Evolutionary conservation across 1,139 yeast species (phyloP).

Genomic region (Blastobotrys capitulatus): DNA sequence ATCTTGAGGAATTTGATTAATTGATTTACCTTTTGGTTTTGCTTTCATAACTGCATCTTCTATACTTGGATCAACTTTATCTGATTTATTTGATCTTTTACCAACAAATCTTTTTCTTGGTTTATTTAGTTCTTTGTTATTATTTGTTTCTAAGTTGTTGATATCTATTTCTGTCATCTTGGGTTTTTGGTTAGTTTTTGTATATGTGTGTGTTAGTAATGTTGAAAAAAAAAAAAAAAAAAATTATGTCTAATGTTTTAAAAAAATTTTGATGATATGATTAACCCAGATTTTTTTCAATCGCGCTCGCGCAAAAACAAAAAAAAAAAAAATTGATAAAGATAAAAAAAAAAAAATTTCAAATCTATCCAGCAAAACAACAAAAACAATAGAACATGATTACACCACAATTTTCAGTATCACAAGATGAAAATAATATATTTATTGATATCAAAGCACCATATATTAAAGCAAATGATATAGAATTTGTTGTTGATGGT

Average conservation of each 20-base stretch:
- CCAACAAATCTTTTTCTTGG: constrained; percentile 46
- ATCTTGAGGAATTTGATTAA: constrained; percentile 89
- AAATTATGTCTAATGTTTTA: background rate
- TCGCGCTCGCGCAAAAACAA: background rate
- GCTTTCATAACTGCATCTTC: constrained; percentile 28
- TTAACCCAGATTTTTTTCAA: no score
- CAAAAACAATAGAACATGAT: constrained; percentile 51
- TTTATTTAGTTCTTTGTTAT: no score
- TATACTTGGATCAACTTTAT: constrained; percentile 9
- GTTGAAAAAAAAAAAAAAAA: constrained; percentile 2
- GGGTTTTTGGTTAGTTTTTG: background rate
- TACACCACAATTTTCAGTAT: constrained; percentile 74
- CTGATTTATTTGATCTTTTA: constrained; percentile 25
- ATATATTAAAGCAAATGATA: constrained; percentile 57
- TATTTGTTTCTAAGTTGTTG: constrained; percentile 16
- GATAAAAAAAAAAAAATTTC: background rate
- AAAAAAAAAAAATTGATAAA: background rate
- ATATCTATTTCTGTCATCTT: background rate
- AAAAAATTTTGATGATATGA: background rate
- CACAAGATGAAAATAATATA: constrained; percentile 71
- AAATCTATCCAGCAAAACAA: background rate
- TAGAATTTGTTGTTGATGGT: constrained; percentile 72
- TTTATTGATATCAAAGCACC: constrained; percentile 41
- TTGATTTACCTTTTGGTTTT: constrained; percentile 40
- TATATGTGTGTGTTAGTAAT: background rate